These are phyloP conservation scores for Cytospora piceicola DNA, from an alignment of 2,329 filamentous ascomycete genomes.

Conservation along the genomic window DNA sequence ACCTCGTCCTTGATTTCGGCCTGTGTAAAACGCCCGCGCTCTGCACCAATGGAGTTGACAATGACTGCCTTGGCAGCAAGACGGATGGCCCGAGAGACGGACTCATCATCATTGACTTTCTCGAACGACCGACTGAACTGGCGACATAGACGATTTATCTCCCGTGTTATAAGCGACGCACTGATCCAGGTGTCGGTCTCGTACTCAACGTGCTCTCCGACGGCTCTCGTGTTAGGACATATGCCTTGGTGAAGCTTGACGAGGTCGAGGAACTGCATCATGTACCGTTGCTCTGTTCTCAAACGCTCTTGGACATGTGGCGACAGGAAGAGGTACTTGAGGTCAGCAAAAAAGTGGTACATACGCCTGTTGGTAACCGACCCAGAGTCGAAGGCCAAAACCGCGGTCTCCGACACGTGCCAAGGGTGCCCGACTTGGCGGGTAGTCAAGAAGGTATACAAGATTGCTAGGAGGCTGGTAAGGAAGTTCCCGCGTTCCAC, in stretches of 20 bases:
- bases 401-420: slow-evolving; percentile 83
- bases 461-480: slow-evolving; percentile 90
- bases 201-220: slow-evolving; percentile 96
- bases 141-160: slow-evolving; percentile 90
- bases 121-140: slow-evolving; percentile 88
- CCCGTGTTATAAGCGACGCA: slow-evolving; percentile 88
- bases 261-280: slow-evolving; percentile 92
- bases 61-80: slow-evolving; percentile 83
- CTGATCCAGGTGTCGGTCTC: slow-evolving; percentile 98
- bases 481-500: slow-evolving; percentile 95
- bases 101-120: slow-evolving; percentile 66
- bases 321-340: slow-evolving; percentile 88
- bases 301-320: slow-evolving; percentile 86
- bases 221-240: slow-evolving; percentile 87
- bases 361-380: slow-evolving; percentile 93
- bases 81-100: slow-evolving; percentile 72
- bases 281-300: slow-evolving; percentile 80
- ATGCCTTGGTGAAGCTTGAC: slow-evolving; percentile 97
- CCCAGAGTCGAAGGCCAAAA: slow-evolving; percentile 89
- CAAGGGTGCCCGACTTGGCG: slow-evolving; percentile 93
- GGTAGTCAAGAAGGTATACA: slow-evolving; percentile 96
- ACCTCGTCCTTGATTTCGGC: slow-evolving; percentile 87
- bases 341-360: slow-evolving; percentile 96
- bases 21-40: slow-evolving; percentile 81
- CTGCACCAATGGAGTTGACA: slow-evolving; percentile 85